A percentile compares a stretch with the other conserved stretches of the same genome.
phyloP scores from a whole-genome alignment of 805 yeast species.

The Wickerhamiella australiensis region DNA sequence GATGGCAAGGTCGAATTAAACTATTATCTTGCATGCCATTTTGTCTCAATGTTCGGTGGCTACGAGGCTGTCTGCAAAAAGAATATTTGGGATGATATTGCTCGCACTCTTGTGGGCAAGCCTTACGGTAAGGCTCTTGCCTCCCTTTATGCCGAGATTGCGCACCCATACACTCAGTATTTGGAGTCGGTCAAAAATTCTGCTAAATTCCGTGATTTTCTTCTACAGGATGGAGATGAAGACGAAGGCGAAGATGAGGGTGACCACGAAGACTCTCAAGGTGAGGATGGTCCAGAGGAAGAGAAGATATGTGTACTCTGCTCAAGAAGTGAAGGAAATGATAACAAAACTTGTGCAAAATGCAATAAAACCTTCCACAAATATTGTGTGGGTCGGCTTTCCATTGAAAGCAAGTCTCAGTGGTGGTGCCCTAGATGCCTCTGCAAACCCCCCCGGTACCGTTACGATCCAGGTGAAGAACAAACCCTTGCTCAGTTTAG shows the following conservation, averaged over 20 bases:
- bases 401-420: constrained; percentile 33
- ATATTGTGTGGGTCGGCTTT: constrained; percentile 37
- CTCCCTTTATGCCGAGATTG: constrained; percentile 17
- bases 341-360: neutral
- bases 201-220: neutral
- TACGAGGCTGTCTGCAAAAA: constrained; percentile 20
- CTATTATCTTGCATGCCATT: constrained; percentile 25
- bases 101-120: constrained; percentile 13
- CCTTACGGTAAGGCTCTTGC: constrained; percentile 11
- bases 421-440: constrained; percentile 82
- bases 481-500: constrained; percentile 53
- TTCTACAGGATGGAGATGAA: neutral
- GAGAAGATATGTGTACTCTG: neutral
- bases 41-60: constrained; percentile 25
- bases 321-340: neutral
- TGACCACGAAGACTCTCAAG: constrained; percentile 25
- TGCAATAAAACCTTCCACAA: constrained; percentile 62
- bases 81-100: constrained; percentile 15
- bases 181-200: constrained; percentile 16
- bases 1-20: constrained; percentile 23
- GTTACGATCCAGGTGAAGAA: constrained; percentile 58
- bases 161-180: constrained; percentile 25
- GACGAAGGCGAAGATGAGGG: constrained; percentile 38
- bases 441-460: constrained; percentile 79
- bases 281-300: neutral